Percentiles rank a stretch among this genome's conserved stretches.
Conservation (phyloP, 75 land plant species). For the Picea glauca region DNA sequence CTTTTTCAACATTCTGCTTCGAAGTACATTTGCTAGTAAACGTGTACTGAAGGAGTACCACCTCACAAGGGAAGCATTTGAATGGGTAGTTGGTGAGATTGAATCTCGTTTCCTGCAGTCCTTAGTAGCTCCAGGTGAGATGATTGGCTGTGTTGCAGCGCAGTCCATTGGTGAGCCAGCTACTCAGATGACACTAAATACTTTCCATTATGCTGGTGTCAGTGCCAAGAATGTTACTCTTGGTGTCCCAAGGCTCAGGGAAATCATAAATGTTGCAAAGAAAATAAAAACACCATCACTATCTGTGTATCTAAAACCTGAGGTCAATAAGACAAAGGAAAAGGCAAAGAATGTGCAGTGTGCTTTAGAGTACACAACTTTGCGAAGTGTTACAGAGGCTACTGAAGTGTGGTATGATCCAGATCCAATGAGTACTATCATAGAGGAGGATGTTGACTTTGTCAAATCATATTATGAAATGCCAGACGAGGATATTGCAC, state of each 20-base stretch:
- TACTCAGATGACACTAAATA: slow-evolving; percentile 59
- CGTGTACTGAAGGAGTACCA: slow-evolving; percentile 89
- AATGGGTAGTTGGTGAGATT: slow-evolving; percentile 97
- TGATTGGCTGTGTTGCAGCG: slow-evolving; percentile 87
- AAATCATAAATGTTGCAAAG: slow-evolving; percentile 54
- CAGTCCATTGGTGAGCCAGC: slow-evolving; percentile 62
- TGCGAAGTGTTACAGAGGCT: slow-evolving; percentile 47
- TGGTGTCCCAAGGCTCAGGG: slow-evolving; percentile 52
- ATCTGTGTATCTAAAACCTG: slow-evolving; percentile 36
- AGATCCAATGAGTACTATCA: slow-evolving; percentile 53
- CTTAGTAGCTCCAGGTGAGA: slow-evolving; percentile 95
- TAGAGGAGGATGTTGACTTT: slow-evolving; percentile 54
- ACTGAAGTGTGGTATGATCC: slow-evolving; percentile 64
- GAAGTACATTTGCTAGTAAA: slow-evolving; percentile 94
- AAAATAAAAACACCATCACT: slow-evolving; percentile 56
- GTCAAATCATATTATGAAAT: slow-evolving; percentile 38
- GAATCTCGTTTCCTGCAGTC: slow-evolving; percentile 96
- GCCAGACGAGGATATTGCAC: slow-evolving; percentile 39
- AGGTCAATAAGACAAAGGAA: slow-evolving; percentile 32
- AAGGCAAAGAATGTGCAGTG: slow-evolving; percentile 54
- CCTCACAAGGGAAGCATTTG: slow-evolving; percentile 94
- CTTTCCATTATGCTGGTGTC: slow-evolving; percentile 60
- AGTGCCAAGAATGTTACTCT: slow-evolving; percentile 60
- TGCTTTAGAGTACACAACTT: slow-evolving; percentile 49
- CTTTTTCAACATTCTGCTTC: slow-evolving; percentile 86